Percentiles rank a stretch among this genome's conserved stretches.
phyloP scores from a whole-genome alignment of 352 stramenopile species.

The Phytopythium aichiense region DNA sequence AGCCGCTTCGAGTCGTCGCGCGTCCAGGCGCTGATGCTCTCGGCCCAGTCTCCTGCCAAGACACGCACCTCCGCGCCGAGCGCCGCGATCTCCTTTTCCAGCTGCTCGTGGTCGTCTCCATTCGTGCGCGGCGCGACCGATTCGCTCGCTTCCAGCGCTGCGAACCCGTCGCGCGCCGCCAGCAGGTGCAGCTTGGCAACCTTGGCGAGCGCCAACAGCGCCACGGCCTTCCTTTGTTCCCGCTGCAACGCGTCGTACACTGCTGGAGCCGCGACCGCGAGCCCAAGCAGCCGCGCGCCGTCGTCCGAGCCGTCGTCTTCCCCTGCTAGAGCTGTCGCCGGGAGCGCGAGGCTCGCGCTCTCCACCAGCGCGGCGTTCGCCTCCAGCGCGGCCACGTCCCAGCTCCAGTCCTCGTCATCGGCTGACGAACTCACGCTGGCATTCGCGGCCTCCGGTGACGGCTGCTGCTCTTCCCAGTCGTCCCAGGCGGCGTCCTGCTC shows the following conservation, averaged over 20 bases:
- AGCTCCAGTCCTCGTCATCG: constrained; percentile 18
- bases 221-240: constrained; percentile 11
- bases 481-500: constrained; percentile 25
- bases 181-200: constrained; percentile 39
- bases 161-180: constrained; percentile 21
- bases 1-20: constrained; percentile 18
- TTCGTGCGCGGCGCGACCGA: constrained; percentile 1
- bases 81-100: constrained; percentile 8
- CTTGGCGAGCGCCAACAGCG: constrained; percentile 28
- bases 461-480: constrained; percentile 32
- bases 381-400: constrained; percentile 36
- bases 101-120: not conserved
- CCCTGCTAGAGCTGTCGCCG: no score
- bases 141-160: not conserved
- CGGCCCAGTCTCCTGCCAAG: constrained; percentile 33
- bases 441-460: no score
- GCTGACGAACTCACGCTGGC: no score
- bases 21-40: constrained; percentile 11
- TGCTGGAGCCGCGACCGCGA: constrained; percentile 10
- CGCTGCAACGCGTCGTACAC: constrained; percentile 7
- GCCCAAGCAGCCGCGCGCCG: not conserved
- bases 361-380: constrained; percentile 4
- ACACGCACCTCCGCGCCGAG: constrained; percentile 14
- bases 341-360: not conserved
- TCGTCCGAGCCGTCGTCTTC: not conserved